Percentiles rank a stretch among this genome's conserved stretches.
Conservation (phyloP, 345 rosid genomes). For the Lumnitzera littorea region DNA sequence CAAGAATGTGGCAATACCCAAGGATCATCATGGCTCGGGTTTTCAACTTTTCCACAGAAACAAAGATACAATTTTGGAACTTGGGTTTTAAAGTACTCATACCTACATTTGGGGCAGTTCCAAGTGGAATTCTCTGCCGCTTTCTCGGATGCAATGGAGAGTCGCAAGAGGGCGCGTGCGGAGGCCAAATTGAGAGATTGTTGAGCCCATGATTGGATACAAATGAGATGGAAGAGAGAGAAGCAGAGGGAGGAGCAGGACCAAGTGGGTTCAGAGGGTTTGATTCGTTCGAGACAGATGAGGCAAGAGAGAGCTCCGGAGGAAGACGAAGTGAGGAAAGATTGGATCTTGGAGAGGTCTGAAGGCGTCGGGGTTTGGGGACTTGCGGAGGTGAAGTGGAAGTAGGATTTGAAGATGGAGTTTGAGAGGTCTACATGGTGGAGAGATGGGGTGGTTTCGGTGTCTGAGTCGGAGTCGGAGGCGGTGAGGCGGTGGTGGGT, state of each 20-base stretch:
- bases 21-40: conserved; percentile 68
- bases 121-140: conserved; percentile 51
- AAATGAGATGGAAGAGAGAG: conserved; percentile 73
- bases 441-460: conserved; percentile 12
- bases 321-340: conserved; percentile 74
- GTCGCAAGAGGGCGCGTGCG: conserved; percentile 55
- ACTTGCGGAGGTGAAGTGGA: conserved; percentile 31
- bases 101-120: conserved; percentile 91
- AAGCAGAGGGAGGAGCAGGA: conserved; percentile 73
- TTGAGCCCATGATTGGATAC: conserved; percentile 92
- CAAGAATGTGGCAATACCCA: conserved; percentile 94
- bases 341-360: conserved; percentile 80
- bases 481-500: conserved; percentile 13
- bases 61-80: conserved; percentile 63
- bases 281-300: conserved; percentile 83
- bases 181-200: conserved; percentile 68
- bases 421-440: conserved; percentile 51
- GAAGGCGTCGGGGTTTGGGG: conserved; percentile 33
- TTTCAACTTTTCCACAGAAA: conserved; percentile 68
- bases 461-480: conserved; percentile 43
- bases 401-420: conserved; percentile 75
- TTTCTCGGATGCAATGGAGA: conserved; percentile 38
- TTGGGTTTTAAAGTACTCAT: conserved; percentile 38
- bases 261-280: conserved; percentile 79
- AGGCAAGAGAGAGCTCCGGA: conserved; percentile 86